Base-by-base conservation (phyloP, 768 basidiomycete species). In the Lentinula sp. region DNA sequence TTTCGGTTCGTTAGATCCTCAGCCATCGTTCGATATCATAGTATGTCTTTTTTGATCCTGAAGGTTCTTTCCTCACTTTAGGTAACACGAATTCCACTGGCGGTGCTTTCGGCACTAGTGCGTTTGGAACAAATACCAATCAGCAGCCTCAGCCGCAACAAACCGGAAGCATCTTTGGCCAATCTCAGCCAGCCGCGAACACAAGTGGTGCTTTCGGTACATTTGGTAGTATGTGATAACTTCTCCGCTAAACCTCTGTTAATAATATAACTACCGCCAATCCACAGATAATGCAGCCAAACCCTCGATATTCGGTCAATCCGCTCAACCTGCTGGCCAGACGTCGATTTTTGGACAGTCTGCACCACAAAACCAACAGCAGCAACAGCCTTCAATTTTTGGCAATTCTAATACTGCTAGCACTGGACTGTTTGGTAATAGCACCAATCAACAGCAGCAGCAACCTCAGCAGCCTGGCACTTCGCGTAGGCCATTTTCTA, bases 271-370 rank as follows among this genome's bases (percentile, higher is more conserved):
- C 34, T 42, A 49, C 51, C 60, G 16, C 31, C 13, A 35, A 16
- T 51, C 39, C 35, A 15, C 56, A 61, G 63, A 69, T 43, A 70
- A 70, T 60, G 66, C 75, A 21, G 62, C 73, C 18, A 83, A 84
- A 61, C 75, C 83, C 5, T 73, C 74, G 15, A 67, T 83, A 28
- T 85, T 86, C 59, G 82, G 84, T 55, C 78, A 76, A 49, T 65
- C 80, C 10, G 65, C 68, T 48, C 80, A 84, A 61, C 75, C 80
- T 37, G 62, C 71, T 3, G 66, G 66, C 9, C 62, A 64, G 34
- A 61, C 76, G 28, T 42, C 40, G 28, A 50, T 67, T n/a, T 67
- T 65, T 52, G 66, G 66, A 2, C 59, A 63, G 23, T 40, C 40
- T n/a, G 64, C 62, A 15, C 62, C 50, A 35, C 61, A 61, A 42